phyloP scores from a whole-genome alignment of 179 eudicot species.

The Vitellaria paradoxa region DNA sequence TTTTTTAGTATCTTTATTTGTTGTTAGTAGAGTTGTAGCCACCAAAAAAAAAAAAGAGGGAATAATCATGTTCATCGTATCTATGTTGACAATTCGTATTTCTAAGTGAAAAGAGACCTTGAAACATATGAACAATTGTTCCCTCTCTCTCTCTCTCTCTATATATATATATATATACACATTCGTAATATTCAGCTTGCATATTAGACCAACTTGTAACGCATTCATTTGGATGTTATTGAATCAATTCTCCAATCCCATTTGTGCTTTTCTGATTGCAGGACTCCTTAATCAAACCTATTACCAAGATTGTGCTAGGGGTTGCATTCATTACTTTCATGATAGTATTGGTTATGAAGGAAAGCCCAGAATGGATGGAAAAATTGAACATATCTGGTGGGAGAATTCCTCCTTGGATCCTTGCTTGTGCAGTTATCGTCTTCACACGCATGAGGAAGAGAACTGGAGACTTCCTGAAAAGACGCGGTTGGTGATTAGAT shows the following conservation, averaged over 20 bases:
- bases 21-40: too few relatives aligned
- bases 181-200: too few relatives aligned
- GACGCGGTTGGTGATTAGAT: slow-evolving; percentile 33
- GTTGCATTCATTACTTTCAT: slow-evolving; percentile 50
- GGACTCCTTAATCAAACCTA: slow-evolving; percentile 81
- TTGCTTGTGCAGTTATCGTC: slow-evolving; percentile 73
- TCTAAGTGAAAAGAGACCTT: too few relatives aligned
- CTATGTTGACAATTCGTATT: too few relatives aligned
- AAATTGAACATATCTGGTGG: slow-evolving; percentile 44
- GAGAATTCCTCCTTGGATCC: slow-evolving; percentile 85
- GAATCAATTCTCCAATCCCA: not conserved
- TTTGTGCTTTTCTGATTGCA: slow-evolving; percentile 29
- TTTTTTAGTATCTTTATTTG: too few relatives aligned
- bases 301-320: slow-evolving; percentile 76
- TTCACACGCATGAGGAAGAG: slow-evolving; percentile 92
- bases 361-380: slow-evolving; percentile 63
- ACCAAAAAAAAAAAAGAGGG: too few relatives aligned
- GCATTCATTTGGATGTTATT: too few relatives aligned
- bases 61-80: too few relatives aligned
- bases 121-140: too few relatives aligned
- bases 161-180: too few relatives aligned
- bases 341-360: slow-evolving; percentile 60
- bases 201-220: too few relatives aligned
- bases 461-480: slow-evolving; percentile 56
- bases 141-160: too few relatives aligned